A percentile compares a stretch with the other conserved stretches of the same genome.
Conservation (phyloP, 2,329 filamentous ascomycete species). For the Fusarium multiceps region DNA sequence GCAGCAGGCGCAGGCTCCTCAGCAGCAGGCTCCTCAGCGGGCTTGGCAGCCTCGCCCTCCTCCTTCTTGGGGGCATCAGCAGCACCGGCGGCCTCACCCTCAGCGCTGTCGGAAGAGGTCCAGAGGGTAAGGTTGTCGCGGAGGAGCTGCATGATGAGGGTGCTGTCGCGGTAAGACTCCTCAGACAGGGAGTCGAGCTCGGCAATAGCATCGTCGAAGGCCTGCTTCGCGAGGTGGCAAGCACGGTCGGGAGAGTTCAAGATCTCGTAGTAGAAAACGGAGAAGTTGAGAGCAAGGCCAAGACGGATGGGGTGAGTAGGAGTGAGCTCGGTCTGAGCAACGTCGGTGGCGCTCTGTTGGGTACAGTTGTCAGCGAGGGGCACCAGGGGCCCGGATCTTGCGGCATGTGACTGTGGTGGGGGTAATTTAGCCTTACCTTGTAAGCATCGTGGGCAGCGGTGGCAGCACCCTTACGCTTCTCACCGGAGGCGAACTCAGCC, state of each 20-base stretch:
- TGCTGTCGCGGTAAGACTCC: slow-evolving; percentile 99
- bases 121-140: slow-evolving; percentile 97
- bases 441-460: slow-evolving; percentile 93
- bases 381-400: slow-evolving; percentile 41
- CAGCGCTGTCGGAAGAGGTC: slow-evolving; percentile 92
- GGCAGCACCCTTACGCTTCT: slow-evolving; percentile 90
- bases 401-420: slow-evolving; percentile 43
- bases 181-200: slow-evolving; percentile 97
- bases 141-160: slow-evolving; percentile 98
- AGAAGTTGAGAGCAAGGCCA: slow-evolving; percentile 98
- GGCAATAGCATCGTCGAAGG: slow-evolving; percentile 97
- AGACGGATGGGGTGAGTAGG: slow-evolving; percentile 98
- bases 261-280: slow-evolving; percentile 99
- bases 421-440: slow-evolving; percentile 74
- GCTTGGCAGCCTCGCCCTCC: slow-evolving; percentile 59
- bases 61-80: slow-evolving; percentile 71
- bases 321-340: slow-evolving; percentile 96
- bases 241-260: slow-evolving; percentile 97
- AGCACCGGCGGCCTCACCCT: slow-evolving; percentile 74
- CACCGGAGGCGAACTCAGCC: slow-evolving; percentile 90
- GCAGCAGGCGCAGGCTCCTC: slow-evolving; percentile 59
- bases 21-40: slow-evolving; percentile 50
- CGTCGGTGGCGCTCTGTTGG: slow-evolving; percentile 99
- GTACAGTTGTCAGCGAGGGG: slow-evolving; percentile 80
- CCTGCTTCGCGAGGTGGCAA: slow-evolving; percentile 99